Base-by-base conservation (phyloP, 257 asterid species). In the Solanum piurae region DNA sequence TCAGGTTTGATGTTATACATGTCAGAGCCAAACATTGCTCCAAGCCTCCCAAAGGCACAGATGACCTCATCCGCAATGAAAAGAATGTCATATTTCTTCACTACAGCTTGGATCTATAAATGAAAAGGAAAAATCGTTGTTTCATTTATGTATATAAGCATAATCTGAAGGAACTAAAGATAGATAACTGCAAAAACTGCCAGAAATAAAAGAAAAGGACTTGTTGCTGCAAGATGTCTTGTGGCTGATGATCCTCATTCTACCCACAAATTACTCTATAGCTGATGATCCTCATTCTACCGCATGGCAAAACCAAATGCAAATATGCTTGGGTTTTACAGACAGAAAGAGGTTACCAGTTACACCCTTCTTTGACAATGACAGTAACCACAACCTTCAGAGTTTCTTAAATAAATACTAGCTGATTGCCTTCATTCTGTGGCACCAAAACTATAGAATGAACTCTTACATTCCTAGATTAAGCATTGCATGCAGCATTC, bases 41-140 rank as follows among this genome's bases (percentile, higher is more conserved):
- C 99, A 12, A 94, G 92, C 89, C 99, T 95, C 87, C 99, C 99
- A 90, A 97, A 97, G 80, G 98, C 99, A 76, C 99, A 97, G 89
- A 97, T 93, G 7, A 97, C 99, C 94, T 97, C 99, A 91, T 97
- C 99, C 37, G 98, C 99, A 86, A 95, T 93, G 89, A 97, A 92
- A 86, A 97, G 95, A 86, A 97, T 93, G 79, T 95, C 99, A 66
- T 95, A 93, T 87, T 95, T 97, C 84, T 93, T 95, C 73, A 97
- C 91, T 25, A 97, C 95, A 21, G 95, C 96, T 88, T 97, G 99
- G 93, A 97, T 89, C 99, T 97, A 95, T 75, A 87, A 38, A 86
- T 29, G 64, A 31, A 37, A 37, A 31, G 13, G 79, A 87, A 68
- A 86, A 23, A 3, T 7, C 20, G 31, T 27, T 34, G 23, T 66